Evolutionary conservation across 768 basidiomycete genomes (phyloP), one percentile per base, ranked within the genome.

Genomic region (Lyophyllum shimeji): DNA sequence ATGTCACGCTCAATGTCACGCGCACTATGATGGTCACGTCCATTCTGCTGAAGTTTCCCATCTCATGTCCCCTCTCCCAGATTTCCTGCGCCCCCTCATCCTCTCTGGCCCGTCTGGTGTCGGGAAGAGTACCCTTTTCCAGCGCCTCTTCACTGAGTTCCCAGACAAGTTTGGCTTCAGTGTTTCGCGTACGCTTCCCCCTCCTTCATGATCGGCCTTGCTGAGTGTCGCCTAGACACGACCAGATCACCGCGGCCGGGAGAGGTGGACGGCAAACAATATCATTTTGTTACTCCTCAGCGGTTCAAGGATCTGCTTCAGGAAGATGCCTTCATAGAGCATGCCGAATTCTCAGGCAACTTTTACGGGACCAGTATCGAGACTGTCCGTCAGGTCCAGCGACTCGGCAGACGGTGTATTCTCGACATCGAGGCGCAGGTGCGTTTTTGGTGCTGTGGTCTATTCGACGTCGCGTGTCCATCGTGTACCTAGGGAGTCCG

Each of bases 351-450:
- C 74, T 93, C 90, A 0, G 84, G 88, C 21, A 97, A 98, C 67
- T 82, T 82, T 63, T 98, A 98, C 66, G 95, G 95, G n/a, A 96
- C 95, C 4, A 93, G 88, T 61, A 85, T 87, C 58, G 78, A 83
- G 59, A 86, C 94, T 20, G 84, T 98, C 27, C 74, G 79, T 31
- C 77, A 80, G 27, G 87, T 97, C 24, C 78, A 83, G 33, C 71
- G 79, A 17, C 76, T 81, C 2, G 93, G 91, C 15, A 83, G 81
- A 58, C 84, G 93, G 12, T 98, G 96, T 68, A 87, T 98, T 56
- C 81, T 98, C 37, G 96, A 98, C 68, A 98, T 98, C 56, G 96
- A 98, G 66, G 87, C 90, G 9, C 95, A 98, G 87, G 93, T 91
- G 67, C 54, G 77, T 74, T 46, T 18, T 43, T 44, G 52, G 43